Percentiles rank a stretch among this genome's conserved stretches.
Evolutionary conservation across 148 eudicot genomes (phyloP).

Genomic region (Nyssa sinensis): DNA sequence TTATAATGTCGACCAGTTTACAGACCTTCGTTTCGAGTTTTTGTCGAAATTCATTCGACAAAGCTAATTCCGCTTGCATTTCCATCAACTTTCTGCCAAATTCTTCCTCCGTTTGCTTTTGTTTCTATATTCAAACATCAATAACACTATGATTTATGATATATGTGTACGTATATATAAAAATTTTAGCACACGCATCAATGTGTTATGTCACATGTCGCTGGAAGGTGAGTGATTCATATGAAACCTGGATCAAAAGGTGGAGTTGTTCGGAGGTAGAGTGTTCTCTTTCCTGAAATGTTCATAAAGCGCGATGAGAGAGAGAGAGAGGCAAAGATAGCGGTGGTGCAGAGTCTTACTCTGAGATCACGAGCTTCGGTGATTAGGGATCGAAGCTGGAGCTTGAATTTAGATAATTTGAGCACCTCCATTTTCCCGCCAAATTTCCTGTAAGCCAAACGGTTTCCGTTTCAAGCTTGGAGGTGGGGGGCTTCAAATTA

Average conservation of each 20-base stretch:
- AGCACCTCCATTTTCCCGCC: conserved; percentile 54
- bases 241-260: conserved; percentile 37
- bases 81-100: conserved; percentile 34
- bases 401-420: conserved; percentile 48
- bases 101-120: conserved; percentile 47
- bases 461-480: not conserved
- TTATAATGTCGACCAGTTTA: not conserved
- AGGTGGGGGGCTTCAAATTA: not conserved
- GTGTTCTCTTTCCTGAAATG: conserved; percentile 47
- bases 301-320: not conserved
- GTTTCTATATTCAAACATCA: conserved; percentile 28
- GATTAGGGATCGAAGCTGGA: conserved; percentile 55
- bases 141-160: too few species aligned
- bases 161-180: not conserved
- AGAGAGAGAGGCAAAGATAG: conserved; percentile 2
- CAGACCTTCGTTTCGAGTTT: conserved; percentile 49
- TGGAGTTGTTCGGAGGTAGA: conserved; percentile 39
- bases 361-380: conserved; percentile 46
- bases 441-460: not conserved
- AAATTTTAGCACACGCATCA: too few species aligned
- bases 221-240: not conserved
- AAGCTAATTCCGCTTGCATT: conserved; percentile 40
- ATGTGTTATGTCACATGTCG: not conserved
- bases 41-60: conserved; percentile 34
- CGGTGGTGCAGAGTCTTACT: conserved; percentile 23